Conservation (phyloP, 805 yeast species). For the Ogataea corticis region DNA sequence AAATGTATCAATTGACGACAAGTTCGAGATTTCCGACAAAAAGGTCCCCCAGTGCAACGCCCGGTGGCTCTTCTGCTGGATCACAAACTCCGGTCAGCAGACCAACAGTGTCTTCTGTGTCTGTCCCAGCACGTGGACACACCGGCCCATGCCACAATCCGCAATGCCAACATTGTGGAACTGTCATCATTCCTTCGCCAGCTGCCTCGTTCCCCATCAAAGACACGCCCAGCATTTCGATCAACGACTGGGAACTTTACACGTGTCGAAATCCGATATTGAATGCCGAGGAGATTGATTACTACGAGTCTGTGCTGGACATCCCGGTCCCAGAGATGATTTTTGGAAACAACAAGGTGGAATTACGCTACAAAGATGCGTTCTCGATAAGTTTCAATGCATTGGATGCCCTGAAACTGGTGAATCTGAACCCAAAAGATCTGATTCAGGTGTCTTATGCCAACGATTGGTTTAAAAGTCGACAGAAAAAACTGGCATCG, state of each 20-base stretch:
- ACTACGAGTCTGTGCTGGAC: slow-evolving; percentile 57
- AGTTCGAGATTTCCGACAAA: slow-evolving; percentile 38
- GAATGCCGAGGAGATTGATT: slow-evolving; percentile 71
- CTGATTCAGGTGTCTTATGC: slow-evolving; percentile 80
- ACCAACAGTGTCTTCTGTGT: slow-evolving; percentile 1
- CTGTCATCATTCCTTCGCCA: slow-evolving; percentile 78
- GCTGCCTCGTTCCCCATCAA: slow-evolving; percentile 59
- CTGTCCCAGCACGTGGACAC: slow-evolving; percentile 24
- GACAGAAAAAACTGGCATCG: slow-evolving; percentile 35
- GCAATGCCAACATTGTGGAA: slow-evolving; percentile 63
- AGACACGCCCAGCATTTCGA: slow-evolving; percentile 68
- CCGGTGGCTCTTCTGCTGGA: no score
- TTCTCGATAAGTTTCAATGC: slow-evolving; percentile 67
- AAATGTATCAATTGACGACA: slow-evolving; percentile 54
- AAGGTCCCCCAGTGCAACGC: neutral
- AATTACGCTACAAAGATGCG: slow-evolving; percentile 30
- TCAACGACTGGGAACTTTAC: slow-evolving; percentile 74
- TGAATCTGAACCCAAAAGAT: slow-evolving; percentile 44
- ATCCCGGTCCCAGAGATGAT: slow-evolving; percentile 97
- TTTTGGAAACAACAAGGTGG: slow-evolving; percentile 78
- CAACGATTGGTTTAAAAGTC: slow-evolving; percentile 67
- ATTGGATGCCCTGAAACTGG: slow-evolving; percentile 67
- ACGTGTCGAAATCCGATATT: slow-evolving; percentile 77
- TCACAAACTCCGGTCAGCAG: neutral
- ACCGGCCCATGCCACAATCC: slow-evolving; percentile 27